phyloP scores from a whole-genome alignment of 2,329 filamentous ascomycete species.

The Colletotrichum higginsianum region DNA sequence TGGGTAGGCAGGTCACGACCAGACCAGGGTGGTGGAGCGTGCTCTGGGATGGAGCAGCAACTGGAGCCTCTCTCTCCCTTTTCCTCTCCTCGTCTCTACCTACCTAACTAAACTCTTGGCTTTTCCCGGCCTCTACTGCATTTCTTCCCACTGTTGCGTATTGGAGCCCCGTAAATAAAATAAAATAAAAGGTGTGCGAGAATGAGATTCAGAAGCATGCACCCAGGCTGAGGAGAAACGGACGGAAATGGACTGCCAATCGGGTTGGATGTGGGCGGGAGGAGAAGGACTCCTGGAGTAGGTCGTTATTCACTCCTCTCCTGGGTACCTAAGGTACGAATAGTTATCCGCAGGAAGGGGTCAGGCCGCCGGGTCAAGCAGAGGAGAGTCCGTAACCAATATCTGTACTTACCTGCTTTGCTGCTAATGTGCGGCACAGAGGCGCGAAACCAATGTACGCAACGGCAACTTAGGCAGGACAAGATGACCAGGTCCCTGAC shows the following conservation, averaged over 20 bases:
- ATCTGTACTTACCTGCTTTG: too few species aligned
- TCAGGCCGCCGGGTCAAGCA: background rate
- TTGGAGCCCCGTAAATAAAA: conserved; percentile 5
- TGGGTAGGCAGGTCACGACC: conserved; percentile 33
- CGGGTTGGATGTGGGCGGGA: background rate
- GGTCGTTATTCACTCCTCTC: background rate
- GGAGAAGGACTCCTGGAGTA: background rate
- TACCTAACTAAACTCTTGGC: background rate
- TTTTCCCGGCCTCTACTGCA: background rate
- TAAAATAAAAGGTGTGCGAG: background rate
- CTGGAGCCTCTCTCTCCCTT: conserved; percentile 29
- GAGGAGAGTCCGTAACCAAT: background rate
- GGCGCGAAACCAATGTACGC: background rate
- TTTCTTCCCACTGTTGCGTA: background rate
- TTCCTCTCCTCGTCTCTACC: too few species aligned
- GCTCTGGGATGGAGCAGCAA: conserved; percentile 29
- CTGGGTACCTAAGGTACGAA: background rate
- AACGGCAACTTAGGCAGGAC: background rate
- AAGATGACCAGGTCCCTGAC: conserved; percentile 19
- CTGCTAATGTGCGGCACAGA: background rate
- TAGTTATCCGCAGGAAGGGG: background rate
- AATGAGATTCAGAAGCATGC: conserved; percentile 22
- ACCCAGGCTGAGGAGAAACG: conserved; percentile 18
- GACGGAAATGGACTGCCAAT: conserved; percentile 8
- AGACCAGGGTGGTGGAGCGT: conserved; percentile 36